Evolutionary conservation across 192 early-diverging fungal species (phyloP), one percentile per base, ranked within the genome.

Genomic region (Backusella australiensis): DNA sequence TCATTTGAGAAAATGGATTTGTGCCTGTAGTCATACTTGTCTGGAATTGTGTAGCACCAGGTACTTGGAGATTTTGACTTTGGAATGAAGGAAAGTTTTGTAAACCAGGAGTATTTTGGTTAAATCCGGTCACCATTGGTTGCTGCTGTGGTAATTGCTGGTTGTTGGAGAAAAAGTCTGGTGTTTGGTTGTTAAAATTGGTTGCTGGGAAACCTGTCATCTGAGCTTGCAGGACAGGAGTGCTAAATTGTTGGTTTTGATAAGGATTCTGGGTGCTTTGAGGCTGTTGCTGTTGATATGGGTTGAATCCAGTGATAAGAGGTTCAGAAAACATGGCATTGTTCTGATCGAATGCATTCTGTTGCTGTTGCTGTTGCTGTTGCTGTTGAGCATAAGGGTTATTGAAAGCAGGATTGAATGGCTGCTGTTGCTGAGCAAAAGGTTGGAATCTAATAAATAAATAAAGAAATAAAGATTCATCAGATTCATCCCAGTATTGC

Each of bases 371-470:
- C 5, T 69, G 77, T 67, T 77, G 76, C 12, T 72, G 53, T 46
- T 79, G 72, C 42, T 77, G 75, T 67, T 79, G 78, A n/a, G 49
- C 35, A 69, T 76, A 83, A 9, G 81, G 81, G 39, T 80, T 75
- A 4, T 38, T 79, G 15, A 59, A 49, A 0, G 53, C 19, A 59
- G 39, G 44, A 26, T 70, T 41, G 32, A 74, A 70, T n/a, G 21
- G 29, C 73, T 80, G 78, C 38, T 69, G 49, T 71, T 53, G 63
- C 21, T 69, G 38, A 69, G 78, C 52, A 79, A 79, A 8, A 68
- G 53, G 34, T 39, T 66, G 69, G 67, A 80, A 69, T 11, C 67
- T 36, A 69, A 32, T 32, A 32, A 1, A 32, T 32, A 32, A 32
- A 32, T 2, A 32, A 32, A 32, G 2, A 32, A 32, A 32, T 2